Base-by-base conservation (phyloP, 1,139 yeast species). In the Geotrichum bryndzae region DNA sequence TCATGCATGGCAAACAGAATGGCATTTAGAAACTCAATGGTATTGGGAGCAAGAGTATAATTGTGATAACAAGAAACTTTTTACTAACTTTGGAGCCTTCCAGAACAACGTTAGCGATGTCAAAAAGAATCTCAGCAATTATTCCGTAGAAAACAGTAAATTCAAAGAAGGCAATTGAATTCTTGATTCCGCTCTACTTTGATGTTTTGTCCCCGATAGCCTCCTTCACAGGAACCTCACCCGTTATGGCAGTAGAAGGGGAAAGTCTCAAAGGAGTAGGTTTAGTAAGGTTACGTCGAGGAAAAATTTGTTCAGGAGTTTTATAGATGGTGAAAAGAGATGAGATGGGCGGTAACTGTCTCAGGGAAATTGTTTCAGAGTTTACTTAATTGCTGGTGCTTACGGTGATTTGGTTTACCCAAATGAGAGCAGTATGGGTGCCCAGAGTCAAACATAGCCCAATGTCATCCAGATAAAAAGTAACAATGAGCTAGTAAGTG, bases 1-100 rank as follows among this genome's bases (percentile, higher is more conserved):
- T 99, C 99, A 67, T 95, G 85, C 69, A 90, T 84, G 0, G 99
- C 99, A 78, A 94, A 94, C 15, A 97, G 90, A 64, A 95, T 92
- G 70, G 99, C 99, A 75, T 94, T 94, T 66, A 95, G 81, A 70
- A 94, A 95, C 76, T 94, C 99, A 0, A 99, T 95, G 4, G 98
- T 91, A 72, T 92, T 94, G 22, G 99, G 99, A 41, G 95, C 97
- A 60, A 94, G 79, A 0, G 99, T 98, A 77, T 94, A 0, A 95
- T 88, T 0, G 98, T 92, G 66, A 94, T 81, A 6, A 99, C 99
- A 58, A 94, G 79, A 71, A 94, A 86, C 73, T 94, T 94, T 29
- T 96, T 96, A 69, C 89, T 84, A 53, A 91, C 86, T 25, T 96
- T 89, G 72, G 84, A 86, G 67, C 84, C 82, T 57, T 83, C 80